Base-by-base conservation (phyloP, 2,329 filamentous ascomycete species). In the Lachnellula suecica region DNA sequence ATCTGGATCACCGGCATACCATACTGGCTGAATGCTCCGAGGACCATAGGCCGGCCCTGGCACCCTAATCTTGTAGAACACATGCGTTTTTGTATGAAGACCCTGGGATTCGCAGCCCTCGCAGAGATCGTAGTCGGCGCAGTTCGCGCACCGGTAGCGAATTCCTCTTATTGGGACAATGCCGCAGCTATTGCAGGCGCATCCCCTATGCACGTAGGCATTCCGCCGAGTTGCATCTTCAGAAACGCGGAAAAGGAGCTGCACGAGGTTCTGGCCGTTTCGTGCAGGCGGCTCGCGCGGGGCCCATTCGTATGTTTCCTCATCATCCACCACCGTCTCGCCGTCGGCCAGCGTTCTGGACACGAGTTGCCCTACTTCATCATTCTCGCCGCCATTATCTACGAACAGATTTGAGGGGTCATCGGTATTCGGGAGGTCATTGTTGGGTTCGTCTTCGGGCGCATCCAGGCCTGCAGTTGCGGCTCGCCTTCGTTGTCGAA, bases 1-100 rank as follows among this genome's bases (percentile, higher is more conserved):
- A 57, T 88, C 83, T 9, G 92, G 91, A 63, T 95, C 89, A 40
- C 92, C 92, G 1, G 91, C 89, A 68, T 96, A 97, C 84, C 88
- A 94, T 2, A 91, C 83, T 6, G 88, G 86, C 62, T 91, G 87
- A 65, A 87, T 88, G 68, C 93, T 87, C 47, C 89, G 83, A 2
- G 89, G 86, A 3, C 88, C 88, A 51, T 96, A 85, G 25, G 91
- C 88, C 0, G 92, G 91, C 1, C 91, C 88, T 1, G 94, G 94
- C 10, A 97, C 87, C 50, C 87, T 87, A 66, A 99, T 89, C 70
- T 97, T 97, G 78, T 95, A 96, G 72, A 99, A 97, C 42, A 97
- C 83, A 70, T 99, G 94, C 1, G 91, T 96, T 69, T 93, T 95
- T 67, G 96, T 93, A 52, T 68, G 66, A 2, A 86, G 72, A 20